Percentiles rank a stretch among this genome's conserved stretches.
These are phyloP conservation scores for Aspergillus pseudonomiae DNA, from an alignment of 2,329 filamentous ascomycete genomes.

Conservation along the genomic window DNA sequence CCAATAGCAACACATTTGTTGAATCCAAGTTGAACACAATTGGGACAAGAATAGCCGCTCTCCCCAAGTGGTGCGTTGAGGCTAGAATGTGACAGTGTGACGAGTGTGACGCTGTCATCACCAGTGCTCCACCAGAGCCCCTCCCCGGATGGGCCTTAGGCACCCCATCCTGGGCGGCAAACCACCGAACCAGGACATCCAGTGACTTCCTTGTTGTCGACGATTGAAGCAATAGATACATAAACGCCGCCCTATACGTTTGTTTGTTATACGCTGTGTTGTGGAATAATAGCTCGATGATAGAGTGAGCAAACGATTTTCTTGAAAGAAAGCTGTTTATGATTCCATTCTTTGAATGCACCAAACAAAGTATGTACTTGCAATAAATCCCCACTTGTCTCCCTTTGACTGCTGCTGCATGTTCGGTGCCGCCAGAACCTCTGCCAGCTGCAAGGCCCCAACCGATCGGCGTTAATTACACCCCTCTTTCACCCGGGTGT, in stretches of 20 bases:
- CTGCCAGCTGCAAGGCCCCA: neutral
- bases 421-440: neutral
- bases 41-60: no score
- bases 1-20: neutral
- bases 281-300: neutral
- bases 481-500: neutral
- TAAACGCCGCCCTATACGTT: neutral
- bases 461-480: neutral
- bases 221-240: neutral
- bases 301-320: neutral
- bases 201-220: neutral
- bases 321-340: neutral
- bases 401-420: neutral
- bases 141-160: neutral
- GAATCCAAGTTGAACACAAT: neutral
- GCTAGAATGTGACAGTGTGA: conserved; percentile 2
- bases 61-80: neutral
- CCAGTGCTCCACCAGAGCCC: conserved; percentile 19
- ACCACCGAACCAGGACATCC: neutral
- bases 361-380: neutral
- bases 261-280: neutral
- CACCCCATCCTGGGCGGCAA: neutral
- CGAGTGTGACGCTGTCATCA: conserved; percentile 2
- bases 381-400: neutral
- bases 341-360: neutral